Base-by-base conservation (phyloP, 192 early-diverging fungal genomes). In the Coemansia sp. region DNA sequence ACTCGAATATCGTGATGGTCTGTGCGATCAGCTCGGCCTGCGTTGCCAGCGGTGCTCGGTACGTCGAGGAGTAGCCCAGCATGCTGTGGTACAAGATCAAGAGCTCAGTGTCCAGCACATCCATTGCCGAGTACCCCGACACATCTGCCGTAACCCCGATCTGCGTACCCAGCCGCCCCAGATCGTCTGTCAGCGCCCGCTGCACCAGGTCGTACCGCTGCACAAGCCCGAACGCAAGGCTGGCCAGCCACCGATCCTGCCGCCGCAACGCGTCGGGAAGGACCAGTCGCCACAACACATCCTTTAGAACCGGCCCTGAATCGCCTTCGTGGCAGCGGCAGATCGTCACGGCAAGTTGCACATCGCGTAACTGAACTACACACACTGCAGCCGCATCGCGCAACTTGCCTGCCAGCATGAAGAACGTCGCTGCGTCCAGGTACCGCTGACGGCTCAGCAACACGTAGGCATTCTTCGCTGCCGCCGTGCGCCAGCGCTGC, bases 401-500 rank as follows among this genome's bases (percentile, higher is more conserved):
- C n/a, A 96, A 59, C 22, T 82, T 82, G 36, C 87, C 88, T 1
- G 81, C 92, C 4, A 99, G 78, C 51, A 99, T 54, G 55, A 99
- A 99, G 58, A 99, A 99, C 0, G 94, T 83, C 0, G 88, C 95
- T 0, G 95, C 92, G 59, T 96, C 90, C 31, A 88, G 81, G 54
- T 89, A 98, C 36, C 94, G 77, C 48, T 96, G 93, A 52, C 90
- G 91, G 47, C 94, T 91, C 18, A 99, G 65, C 28, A 99, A 59
- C n/a, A 87, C 96, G 70, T 89, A 99, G 3, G 96, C 96, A 55
- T 99, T 99, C 58, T 99, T 99, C n/a, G 84, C 66, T 2, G 96
- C 96, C 0, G 94, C 92, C 12, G 83, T 92, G 51, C 80, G 83
- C 96, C 96, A 99, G 31, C 89, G 69, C 4, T 84, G 76, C 41